Base-by-base conservation (phyloP, 1,139 yeast species). In the Sugiyamaella pinicola region DNA sequence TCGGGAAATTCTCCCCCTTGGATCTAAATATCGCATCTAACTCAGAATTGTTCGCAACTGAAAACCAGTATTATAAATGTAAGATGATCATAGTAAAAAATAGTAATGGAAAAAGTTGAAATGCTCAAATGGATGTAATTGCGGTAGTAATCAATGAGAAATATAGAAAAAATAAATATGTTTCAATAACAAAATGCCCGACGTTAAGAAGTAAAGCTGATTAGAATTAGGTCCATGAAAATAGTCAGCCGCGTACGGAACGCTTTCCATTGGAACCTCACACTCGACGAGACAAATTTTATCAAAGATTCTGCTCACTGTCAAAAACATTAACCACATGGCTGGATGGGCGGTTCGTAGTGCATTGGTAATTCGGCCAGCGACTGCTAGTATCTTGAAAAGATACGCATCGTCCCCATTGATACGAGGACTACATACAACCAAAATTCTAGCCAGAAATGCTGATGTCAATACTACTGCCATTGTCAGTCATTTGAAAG, bases 401-500 rank as follows among this genome's bases (percentile, higher is more conserved):
- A 38, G 42, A 19, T 38, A 34, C 38, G 3, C 19, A 24, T 24
- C 15, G 41, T 38, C 9, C n/a, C 7, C n/a, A 17, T 17, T n/a
- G 13, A 40, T 19, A 19, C 41, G 44, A 40, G 15, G 8, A 28
- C 12, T 42, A 15, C 29, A 22, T 22, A 4, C 24, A 12, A 10
- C 42, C 3, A 39, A 33, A 19, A 9, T 8, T 4, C n/a, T 18
- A 8, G 8, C 26, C 21, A 8, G n/a, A n/a, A 43, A 43, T 43
- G 29, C 29, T 2, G 47, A 29, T n/a, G 54, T 39, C 34, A 39
- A 42, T 15, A 47, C 34, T 15, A 33, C 47, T 12, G 51, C 63
- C n/a, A 42, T 62, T 31, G 34, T 62, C 1, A 26, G 50, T 12
- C 56, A 57, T 43, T 54, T 64, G 41, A 54, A 49, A 28, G 52